Conservation (phyloP, 2,329 filamentous ascomycete genomes). For the Arachnopeziza araneosa region DNA sequence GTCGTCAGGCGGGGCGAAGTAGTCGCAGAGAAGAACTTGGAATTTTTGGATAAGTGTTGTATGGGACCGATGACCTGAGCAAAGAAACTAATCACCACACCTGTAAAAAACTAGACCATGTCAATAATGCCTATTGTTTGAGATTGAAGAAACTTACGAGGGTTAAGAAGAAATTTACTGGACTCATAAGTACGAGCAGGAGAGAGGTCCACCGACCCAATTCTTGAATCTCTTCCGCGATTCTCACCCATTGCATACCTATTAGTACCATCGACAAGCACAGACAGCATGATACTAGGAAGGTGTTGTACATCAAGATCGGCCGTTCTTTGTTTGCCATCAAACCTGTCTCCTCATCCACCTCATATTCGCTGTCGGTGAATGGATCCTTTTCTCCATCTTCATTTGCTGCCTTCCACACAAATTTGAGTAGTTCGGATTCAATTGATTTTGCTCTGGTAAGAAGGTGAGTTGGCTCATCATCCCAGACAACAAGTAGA, state of each 20-base stretch:
- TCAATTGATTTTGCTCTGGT: constrained; percentile 7
- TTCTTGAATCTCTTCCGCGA: constrained; percentile 3
- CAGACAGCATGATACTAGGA: constrained; percentile 6
- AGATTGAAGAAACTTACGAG: background rate
- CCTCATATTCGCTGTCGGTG: constrained; percentile 1
- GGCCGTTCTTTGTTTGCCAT: constrained; percentile 5
- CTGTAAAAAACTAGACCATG: constrained; percentile 6
- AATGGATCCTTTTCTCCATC: background rate
- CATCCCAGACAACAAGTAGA: constrained; percentile 5
- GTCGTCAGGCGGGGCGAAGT: constrained; percentile 4
- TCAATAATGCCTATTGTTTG: background rate
- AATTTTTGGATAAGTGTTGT: constrained; percentile 9
- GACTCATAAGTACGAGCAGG: constrained; percentile 3
- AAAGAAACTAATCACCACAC: constrained; percentile 1
- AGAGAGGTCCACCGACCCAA: constrained; percentile 1
- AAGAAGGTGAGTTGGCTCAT: constrained; percentile 6
- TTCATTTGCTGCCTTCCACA: constrained; percentile 7
- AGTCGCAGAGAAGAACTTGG: constrained; percentile 9
- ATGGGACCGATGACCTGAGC: constrained; percentile 10
- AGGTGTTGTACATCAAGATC: constrained; percentile 5
- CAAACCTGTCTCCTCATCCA: constrained; percentile 7
- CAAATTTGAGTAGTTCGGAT: constrained; percentile 6
- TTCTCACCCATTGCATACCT: constrained; percentile 4
- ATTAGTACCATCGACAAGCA: constrained; percentile 2
- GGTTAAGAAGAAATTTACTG: constrained; percentile 3